Evolutionary conservation across 495 filamentous ascomycete genomes (phyloP), one percentile per base, ranked within the genome.

Genomic region (Hamigera avellanea): DNA sequence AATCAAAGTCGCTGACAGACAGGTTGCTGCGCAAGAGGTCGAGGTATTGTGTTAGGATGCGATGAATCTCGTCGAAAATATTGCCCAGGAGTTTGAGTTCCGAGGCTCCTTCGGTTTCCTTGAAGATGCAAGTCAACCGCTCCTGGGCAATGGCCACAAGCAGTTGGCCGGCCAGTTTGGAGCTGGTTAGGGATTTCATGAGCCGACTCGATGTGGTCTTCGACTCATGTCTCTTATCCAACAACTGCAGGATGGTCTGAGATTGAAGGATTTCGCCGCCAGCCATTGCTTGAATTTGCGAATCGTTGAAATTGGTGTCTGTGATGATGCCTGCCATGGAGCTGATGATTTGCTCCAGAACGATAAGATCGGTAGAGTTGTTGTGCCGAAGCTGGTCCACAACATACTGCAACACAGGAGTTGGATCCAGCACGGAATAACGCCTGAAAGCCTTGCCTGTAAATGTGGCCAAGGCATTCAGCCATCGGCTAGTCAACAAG

Each of bases 241-340:
- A 64, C 3, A 93, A 66, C 40, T 76, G 76, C 31, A 81, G 62
- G 27, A 96, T 69, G 1, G 81, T 93, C 45, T 86, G 82, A 6
- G 76, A 67, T 39, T 84, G 80, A 2, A 99, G 69, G 26, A 79
- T 45, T 26, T 83, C 78, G 7, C 91, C 89, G 35, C 87, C 86
- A 10, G 84, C 81, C 74, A 99, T 82, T 10, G 82, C 85, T 33
- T 76, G 69, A 3, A 93, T 69, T 52, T 95, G 88, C 9, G 73
- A 61, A 36, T 99, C 91, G 25, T 83, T 95, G 42, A 93, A 83
- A 50, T 84, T 81, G 26, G 76, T 66, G 45, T 87, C 81, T 0
- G 87, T 77, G 15, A 87, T 77, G 26, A 99, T 84, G 23, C 93
- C 93, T 10, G 83, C 81, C 93, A 96, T 95, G 3, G 83, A 83